Evolutionary conservation across 169 alveolate species (phyloP), one percentile per base, ranked within the genome.

Genomic region (Sarcocystis neurona): DNA sequence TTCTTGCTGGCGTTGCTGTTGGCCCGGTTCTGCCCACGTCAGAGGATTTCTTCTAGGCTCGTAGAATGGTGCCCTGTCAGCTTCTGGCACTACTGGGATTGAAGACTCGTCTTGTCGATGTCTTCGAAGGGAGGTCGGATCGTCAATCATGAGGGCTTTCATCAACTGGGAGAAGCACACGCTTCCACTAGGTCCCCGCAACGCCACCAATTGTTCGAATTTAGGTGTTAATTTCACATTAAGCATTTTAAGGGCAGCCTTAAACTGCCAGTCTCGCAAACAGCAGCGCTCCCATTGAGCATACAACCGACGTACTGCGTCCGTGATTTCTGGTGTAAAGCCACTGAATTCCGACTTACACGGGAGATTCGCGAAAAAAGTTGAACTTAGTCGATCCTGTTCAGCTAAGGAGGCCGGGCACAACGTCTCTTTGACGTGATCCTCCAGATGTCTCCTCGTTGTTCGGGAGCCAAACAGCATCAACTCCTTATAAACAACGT

Each of bases 81-180:
- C 87, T 23, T 3, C 72, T 39, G 63, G 77, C 15, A 5, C 77
- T 10, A 37, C 30, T 0, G 87, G 41, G 39, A 89, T 43, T 97
- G 98, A 3, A 92, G 94, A 80, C 91, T 96, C 77, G 95, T 96
- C 30, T 91, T 96, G 48, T 86, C 93, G 66, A 95, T 93, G 89
- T 94, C 94, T 77, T 80, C 93, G 72, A 80, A 95, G 87, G 63
- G 94, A 44, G 86, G 90, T 78, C 94, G 91, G 77, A 63, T 60
- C 70, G 90, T 91, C 60, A 66, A 78, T 18, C 80, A 88, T 88
- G 44, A 89, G 85, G 30, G 91, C 18, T 74, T 89, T 58, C 93
- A 93, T 68, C 77, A 84, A 30, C 66, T 88, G 80, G 72, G 87
- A 56, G 86, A 91, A 53, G 77, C 93, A 20, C 70, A 91, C 70